These are phyloP conservation scores for Glycine tomentella DNA, from an alignment of 306 rosid genomes.

Conservation along the genomic window DNA sequence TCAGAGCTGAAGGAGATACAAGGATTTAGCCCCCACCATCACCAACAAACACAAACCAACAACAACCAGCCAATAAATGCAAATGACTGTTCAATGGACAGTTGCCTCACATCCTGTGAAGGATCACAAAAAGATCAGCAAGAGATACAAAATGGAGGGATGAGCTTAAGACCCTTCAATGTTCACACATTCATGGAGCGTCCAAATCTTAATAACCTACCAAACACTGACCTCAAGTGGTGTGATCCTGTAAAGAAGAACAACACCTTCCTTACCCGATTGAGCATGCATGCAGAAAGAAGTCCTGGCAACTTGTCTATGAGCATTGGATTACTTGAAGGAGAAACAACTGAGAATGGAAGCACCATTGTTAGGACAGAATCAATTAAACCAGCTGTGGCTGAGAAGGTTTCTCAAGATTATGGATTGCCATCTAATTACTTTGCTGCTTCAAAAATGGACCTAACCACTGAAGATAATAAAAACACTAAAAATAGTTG, in stretches of 20 bases:
- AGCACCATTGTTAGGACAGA: constrained; percentile 38
- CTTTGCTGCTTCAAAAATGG: constrained; percentile 61
- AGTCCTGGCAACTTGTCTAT: constrained; percentile 59
- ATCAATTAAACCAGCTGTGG: constrained; percentile 29
- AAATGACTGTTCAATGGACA: constrained; percentile 74
- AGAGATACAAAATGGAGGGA: constrained; percentile 56
- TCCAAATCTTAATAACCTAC: constrained; percentile 40
- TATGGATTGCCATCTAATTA: constrained; percentile 51
- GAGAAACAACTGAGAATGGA: constrained; percentile 48
- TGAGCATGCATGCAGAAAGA: constrained; percentile 48
- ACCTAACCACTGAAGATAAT: constrained; percentile 62
- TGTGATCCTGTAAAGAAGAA: constrained; percentile 47
- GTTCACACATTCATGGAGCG: constrained; percentile 45
- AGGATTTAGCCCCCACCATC: constrained; percentile 51
- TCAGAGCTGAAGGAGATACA: constrained; percentile 65
- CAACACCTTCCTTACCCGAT: constrained; percentile 44
- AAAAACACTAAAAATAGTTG: constrained; percentile 55
- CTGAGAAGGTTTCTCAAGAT: constrained; percentile 43
- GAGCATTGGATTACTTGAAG: constrained; percentile 59
- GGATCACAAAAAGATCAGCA: constrained; percentile 50
- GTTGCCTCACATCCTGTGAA: constrained; percentile 81
- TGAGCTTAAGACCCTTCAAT: constrained; percentile 54
- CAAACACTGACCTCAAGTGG: constrained; percentile 47
- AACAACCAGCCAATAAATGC: constrained; percentile 53
- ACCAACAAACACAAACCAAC: not conserved